These are phyloP conservation scores for Rhodotorula babjevae DNA, from an alignment of 768 basidiomycete genomes.

Conservation along the genomic window DNA sequence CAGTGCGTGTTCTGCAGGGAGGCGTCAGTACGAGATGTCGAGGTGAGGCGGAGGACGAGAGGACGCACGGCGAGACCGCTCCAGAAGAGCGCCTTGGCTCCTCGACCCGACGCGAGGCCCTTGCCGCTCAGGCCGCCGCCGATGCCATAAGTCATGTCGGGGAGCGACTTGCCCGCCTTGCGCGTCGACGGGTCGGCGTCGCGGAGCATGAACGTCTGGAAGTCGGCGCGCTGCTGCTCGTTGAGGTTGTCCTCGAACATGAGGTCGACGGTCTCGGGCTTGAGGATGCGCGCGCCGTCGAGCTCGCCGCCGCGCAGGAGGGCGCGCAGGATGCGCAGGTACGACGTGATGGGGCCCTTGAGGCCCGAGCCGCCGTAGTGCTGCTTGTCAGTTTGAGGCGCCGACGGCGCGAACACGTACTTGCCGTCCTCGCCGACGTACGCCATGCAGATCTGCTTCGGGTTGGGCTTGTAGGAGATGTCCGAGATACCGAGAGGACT, in stretches of 20 bases:
- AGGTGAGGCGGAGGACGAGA: background rate
- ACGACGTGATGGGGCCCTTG: slow-evolving; percentile 41
- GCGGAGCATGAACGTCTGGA: background rate
- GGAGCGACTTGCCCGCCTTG: background rate
- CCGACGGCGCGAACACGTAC: slow-evolving; percentile 23
- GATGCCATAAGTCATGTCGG: slow-evolving; percentile 1
- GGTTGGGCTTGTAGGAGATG: slow-evolving; percentile 40
- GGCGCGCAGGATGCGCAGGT: slow-evolving; percentile 41
- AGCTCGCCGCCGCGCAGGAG: slow-evolving; percentile 35
- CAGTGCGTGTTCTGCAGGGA: slow-evolving; percentile 17
- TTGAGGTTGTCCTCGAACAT: slow-evolving; percentile 23
- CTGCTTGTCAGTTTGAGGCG: slow-evolving; percentile 20
- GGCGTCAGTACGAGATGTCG: background rate
- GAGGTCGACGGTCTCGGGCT: slow-evolving; percentile 18
- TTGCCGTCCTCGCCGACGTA: background rate
- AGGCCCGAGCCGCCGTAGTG: slow-evolving; percentile 39
- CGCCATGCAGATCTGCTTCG: slow-evolving; percentile 12
- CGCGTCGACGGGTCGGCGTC: slow-evolving; percentile 1
- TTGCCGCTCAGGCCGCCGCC: slow-evolving; percentile 15
- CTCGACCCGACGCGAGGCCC: slow-evolving; percentile 7
- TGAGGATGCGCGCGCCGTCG: slow-evolving; percentile 11
- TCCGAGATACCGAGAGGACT: slow-evolving; percentile 43
- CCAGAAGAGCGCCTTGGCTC: slow-evolving; percentile 11
- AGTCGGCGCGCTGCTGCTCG: background rate
- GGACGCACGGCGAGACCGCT: slow-evolving; percentile 17